Base-by-base conservation (phyloP, 768 basidiomycete species). In the Chiua virens region DNA sequence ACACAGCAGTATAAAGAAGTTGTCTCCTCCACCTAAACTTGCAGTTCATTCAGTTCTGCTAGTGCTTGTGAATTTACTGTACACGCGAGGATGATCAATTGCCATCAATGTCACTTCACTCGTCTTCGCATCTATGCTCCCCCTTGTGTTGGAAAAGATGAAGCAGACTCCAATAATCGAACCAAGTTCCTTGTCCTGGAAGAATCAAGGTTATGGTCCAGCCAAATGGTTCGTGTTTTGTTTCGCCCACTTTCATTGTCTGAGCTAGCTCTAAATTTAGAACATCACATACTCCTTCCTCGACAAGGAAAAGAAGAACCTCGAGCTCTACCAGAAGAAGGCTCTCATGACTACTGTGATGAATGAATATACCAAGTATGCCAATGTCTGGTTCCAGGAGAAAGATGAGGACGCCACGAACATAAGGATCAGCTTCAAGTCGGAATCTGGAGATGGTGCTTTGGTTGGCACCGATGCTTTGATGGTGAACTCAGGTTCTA, bases 161-260 rank as follows among this genome's bases (percentile, higher is more conserved):
- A 25, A 25, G 25, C 25, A 4, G 25, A 25, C 25, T 25, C 25
- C 23, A 18, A 18, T 17, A 18, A 18, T 25, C 25, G 4, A 8
- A 4, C 25, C 17, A 36, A 37, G 11, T 45, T 35, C n/a, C 11
- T 37, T 23, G 17, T 25, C 21, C 17, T 27, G 9, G 34, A 45
- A 45, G 45, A 45, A 25, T 45, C 45, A 11, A 45, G n/a, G n/a
- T n/a, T 45, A 18, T 45, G 45, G 45, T 37, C 45, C 22, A 37
- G 36, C 11, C 34, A 45, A 14, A 27, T 11, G 35, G 45, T 45
- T 20, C 17, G 35, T 45, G 21, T 32, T 25, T n/a, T 8, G 10
- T 4, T 21, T 36, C 22, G 3, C 15, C 5, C 10, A 25, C 17
- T 27, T 10, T 13, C 14, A 3, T 34, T 2, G 7, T 36, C 17